These are phyloP conservation scores for Alternaria longipes DNA, from an alignment of 2,329 filamentous ascomycete genomes.

Conservation along the genomic window DNA sequence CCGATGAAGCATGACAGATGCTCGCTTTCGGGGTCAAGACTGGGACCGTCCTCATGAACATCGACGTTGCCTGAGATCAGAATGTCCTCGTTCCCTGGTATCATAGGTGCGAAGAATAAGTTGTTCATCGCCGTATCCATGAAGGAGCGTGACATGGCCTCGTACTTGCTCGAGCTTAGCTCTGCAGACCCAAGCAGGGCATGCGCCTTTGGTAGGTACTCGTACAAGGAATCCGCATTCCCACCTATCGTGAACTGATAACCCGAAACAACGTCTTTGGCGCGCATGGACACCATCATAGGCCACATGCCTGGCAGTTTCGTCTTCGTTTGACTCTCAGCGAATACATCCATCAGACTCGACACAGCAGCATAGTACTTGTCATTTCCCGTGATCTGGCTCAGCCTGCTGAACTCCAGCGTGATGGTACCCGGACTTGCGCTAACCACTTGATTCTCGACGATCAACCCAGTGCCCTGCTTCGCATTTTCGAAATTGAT, in stretches of 20 bases:
- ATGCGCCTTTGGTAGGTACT: conserved; percentile 50
- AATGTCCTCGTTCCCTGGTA: conserved; percentile 40
- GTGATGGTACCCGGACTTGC: conserved; percentile 58
- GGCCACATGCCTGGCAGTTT: conserved; percentile 51
- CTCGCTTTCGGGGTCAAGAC: conserved; percentile 60
- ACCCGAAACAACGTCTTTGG: conserved; percentile 40
- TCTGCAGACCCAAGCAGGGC: conserved; percentile 53
- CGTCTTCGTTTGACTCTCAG: conserved; percentile 43
- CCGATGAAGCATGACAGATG: conserved; percentile 70
- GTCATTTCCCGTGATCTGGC: conserved; percentile 47
- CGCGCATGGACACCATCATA: conserved; percentile 49
- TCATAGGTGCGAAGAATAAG: conserved; percentile 59
- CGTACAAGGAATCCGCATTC: conserved; percentile 50
- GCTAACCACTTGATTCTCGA: conserved; percentile 54
- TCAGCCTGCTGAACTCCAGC: conserved; percentile 52
- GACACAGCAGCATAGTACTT: conserved; percentile 52
- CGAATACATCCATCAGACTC: conserved; percentile 44
- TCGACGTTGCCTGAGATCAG: conserved; percentile 50
- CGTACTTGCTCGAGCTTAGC: conserved; percentile 63
- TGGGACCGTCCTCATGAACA: conserved; percentile 23
- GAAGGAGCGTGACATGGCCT: conserved; percentile 59
- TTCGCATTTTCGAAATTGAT: conserved; percentile 53
- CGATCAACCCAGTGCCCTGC: conserved; percentile 37
- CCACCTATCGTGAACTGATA: conserved; percentile 49
- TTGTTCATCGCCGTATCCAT: conserved; percentile 58